These are phyloP conservation scores for Talaromyces piceae DNA, from an alignment of 2,329 filamentous ascomycete species.

Conservation along the genomic window DNA sequence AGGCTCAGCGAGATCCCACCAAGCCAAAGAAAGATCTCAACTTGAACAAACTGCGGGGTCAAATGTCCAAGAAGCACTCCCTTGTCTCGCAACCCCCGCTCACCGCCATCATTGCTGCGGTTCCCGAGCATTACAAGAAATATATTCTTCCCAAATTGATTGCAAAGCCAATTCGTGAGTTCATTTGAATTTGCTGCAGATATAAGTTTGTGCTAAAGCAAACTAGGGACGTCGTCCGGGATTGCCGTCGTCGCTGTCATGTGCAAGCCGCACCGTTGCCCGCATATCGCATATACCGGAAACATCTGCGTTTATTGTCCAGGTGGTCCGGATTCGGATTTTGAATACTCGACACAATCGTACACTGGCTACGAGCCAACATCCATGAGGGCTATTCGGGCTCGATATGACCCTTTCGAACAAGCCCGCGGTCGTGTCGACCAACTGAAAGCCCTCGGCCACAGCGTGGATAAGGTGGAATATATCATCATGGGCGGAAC, in stretches of 20 bases:
- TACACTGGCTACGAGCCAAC: conserved; percentile 98
- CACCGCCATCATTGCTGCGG: conserved; percentile 93
- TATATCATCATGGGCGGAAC: conserved; percentile 99
- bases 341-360: conserved; percentile 97
- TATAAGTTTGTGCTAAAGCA: not conserved
- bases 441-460: conserved; percentile 89
- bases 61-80: conserved; percentile 87
- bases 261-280: conserved; percentile 97
- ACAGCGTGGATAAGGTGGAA: conserved; percentile 98
- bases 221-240: conserved; percentile 78
- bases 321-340: conserved; percentile 94
- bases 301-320: conserved; percentile 99
- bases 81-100: conserved; percentile 81
- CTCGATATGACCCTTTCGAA: conserved; percentile 95
- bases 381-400: conserved; percentile 95
- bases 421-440: conserved; percentile 93
- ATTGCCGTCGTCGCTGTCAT: conserved; percentile 98
- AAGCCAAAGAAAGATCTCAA: conserved; percentile 80
- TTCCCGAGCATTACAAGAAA: conserved; percentile 99
- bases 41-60: conserved; percentile 77
- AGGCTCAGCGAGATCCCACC: conserved; percentile 65
- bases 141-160: conserved; percentile 95
- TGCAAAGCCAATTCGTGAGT: conserved; percentile 84
- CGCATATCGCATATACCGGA: conserved; percentile 95
- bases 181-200: not conserved